A percentile compares a stretch with the other conserved stretches of the same genome.
Conservation (phyloP, 1,139 yeast genomes). For the Pichia inconspicua region DNA sequence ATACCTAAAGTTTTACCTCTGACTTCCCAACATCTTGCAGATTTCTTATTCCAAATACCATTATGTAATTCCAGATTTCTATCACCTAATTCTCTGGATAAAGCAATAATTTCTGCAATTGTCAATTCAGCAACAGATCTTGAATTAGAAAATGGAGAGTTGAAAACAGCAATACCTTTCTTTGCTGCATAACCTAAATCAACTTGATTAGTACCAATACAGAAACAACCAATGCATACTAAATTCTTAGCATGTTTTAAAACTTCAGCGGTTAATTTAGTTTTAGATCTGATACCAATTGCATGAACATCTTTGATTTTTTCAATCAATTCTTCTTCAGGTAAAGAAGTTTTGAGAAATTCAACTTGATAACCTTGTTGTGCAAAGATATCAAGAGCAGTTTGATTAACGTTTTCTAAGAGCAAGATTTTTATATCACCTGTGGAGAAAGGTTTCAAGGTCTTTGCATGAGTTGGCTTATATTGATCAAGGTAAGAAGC, state of each 20-base stretch:
- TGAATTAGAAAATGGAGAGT: conserved; percentile 97
- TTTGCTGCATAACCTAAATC: conserved; percentile 88
- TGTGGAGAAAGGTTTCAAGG: conserved; percentile 80
- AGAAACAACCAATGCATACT: conserved; percentile 93
- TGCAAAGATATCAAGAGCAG: conserved; percentile 80
- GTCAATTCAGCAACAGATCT: conserved; percentile 98
- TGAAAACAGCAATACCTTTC: conserved; percentile 92
- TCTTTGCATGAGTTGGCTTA: conserved; percentile 52
- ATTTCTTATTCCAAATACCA: conserved; percentile 97
- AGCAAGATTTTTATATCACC: conserved; percentile 88
- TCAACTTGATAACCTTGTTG: conserved; percentile 96
- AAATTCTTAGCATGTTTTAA: conserved; percentile 82
- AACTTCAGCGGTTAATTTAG: conserved; percentile 73
- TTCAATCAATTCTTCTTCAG: conserved; percentile 90
- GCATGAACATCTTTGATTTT: conserved; percentile 93
- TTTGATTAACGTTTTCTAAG: conserved; percentile 85
- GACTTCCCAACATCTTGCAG: conserved; percentile 96
- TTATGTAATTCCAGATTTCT: conserved; percentile 94
- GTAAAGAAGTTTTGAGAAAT: conserved; percentile 79
- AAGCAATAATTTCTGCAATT: conserved; percentile 85
- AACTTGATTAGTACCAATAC: conserved; percentile 98
- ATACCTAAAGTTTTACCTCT: conserved; percentile 98
- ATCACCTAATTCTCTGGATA: conserved; percentile 96
- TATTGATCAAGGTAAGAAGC: conserved; percentile 43
- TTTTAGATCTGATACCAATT: conserved; percentile 95